phyloP scores from a whole-genome alignment of 2,329 filamentous ascomycete genomes.

The Ophiostoma triangulosporum region DNA sequence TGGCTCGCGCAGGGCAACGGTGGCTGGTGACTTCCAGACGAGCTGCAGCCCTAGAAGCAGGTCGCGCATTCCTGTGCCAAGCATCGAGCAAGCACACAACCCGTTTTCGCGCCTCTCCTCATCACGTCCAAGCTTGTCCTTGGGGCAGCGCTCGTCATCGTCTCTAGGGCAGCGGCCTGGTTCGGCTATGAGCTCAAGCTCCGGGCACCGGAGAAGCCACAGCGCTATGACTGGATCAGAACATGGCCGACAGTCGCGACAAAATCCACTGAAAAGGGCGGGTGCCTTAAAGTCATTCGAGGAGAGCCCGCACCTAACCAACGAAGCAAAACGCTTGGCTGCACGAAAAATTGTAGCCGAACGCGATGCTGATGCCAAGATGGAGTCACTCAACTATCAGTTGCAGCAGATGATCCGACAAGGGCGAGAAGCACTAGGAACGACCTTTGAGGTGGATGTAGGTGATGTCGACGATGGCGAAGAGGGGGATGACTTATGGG shows the following conservation, averaged over 20 bases:
- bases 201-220: slow-evolving; percentile 34
- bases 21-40: neutral
- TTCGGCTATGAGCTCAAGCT: slow-evolving; percentile 11
- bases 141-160: slow-evolving; percentile 22
- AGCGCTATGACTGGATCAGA: slow-evolving; percentile 21
- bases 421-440: slow-evolving; percentile 73
- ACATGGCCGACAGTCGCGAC: neutral
- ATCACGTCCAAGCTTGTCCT: slow-evolving; percentile 21
- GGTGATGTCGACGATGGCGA: slow-evolving; percentile 24
- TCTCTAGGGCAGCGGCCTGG: neutral
- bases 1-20: neutral
- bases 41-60: slow-evolving; percentile 19
- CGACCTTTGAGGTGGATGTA: slow-evolving; percentile 49
- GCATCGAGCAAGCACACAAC: slow-evolving; percentile 1
- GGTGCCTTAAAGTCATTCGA: slow-evolving; percentile 13
- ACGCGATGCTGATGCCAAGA: slow-evolving; percentile 62
- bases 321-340: slow-evolving; percentile 61
- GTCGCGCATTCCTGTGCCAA: slow-evolving; percentile 27
- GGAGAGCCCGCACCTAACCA: slow-evolving; percentile 38
- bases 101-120: slow-evolving; percentile 9
- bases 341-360: slow-evolving; percentile 61
- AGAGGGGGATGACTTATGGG: slow-evolving; percentile 21
- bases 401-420: slow-evolving; percentile 79
- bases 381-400: slow-evolving; percentile 66
- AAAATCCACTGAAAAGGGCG: neutral